A percentile compares a stretch with the other conserved stretches of the same genome.
Evolutionary conservation across 306 rosid species (phyloP).

Genomic region (Fragaria iinumae): DNA sequence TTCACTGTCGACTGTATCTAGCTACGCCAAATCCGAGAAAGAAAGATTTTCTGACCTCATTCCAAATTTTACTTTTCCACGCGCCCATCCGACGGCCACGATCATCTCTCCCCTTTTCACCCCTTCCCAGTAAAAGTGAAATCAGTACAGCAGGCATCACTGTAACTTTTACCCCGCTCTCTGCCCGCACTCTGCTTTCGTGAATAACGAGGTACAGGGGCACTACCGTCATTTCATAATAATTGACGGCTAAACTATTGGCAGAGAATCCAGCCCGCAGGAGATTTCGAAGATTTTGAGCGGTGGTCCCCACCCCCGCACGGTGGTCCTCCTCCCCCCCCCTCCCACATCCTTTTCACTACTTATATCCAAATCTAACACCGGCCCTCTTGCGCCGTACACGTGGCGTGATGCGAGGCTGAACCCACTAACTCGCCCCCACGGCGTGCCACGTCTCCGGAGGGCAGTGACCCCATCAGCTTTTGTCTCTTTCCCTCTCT

Average conservation of each 20-base stretch:
- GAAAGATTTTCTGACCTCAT: conserved; percentile 11
- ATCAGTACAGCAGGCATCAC: not conserved
- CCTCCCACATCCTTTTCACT: not conserved
- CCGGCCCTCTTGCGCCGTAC: no score
- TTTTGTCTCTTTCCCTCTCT: conserved; percentile 13
- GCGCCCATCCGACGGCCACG: not conserved
- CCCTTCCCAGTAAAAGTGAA: not conserved
- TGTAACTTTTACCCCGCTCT: not conserved
- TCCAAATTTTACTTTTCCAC: not conserved
- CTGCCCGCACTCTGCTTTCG: not conserved
- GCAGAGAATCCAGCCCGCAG: conserved; percentile 41
- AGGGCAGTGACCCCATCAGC: not conserved
- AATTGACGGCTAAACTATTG: conserved; percentile 27
- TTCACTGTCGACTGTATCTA: conserved; percentile 26
- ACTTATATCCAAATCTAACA: not conserved
- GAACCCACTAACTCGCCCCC: not conserved
- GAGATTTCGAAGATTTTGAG: conserved; percentile 26
- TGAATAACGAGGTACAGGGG: conserved; percentile 25
- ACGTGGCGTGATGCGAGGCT: no score
- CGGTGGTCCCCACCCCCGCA: conserved; percentile 11
- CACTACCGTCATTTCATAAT: not conserved
- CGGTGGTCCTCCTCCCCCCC: conserved; percentile 6
- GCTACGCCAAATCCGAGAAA: conserved; percentile 12
- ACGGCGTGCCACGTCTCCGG: not conserved
- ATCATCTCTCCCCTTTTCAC: not conserved